Base-by-base conservation (phyloP, 768 basidiomycete species). In the Favolaschia claudopus region DNA sequence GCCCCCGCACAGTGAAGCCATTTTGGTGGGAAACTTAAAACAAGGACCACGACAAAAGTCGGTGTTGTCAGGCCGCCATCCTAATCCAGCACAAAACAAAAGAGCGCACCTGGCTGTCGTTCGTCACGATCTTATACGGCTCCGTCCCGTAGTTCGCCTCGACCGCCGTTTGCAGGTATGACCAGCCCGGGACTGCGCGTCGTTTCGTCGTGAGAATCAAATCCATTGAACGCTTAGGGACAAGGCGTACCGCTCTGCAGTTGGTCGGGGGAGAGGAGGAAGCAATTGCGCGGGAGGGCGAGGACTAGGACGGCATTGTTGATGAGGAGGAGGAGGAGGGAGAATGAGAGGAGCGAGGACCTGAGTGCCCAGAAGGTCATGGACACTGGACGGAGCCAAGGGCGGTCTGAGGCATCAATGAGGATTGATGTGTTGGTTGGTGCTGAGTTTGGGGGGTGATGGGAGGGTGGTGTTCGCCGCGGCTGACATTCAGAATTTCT, bases 191-290 rank as follows among this genome's bases (percentile, higher is more conserved):
- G 17, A 60, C 63, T 64, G 20, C 33, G 20, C 24, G 36, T 15
- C 28, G 19, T 44, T 5, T 22, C 4, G 24, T 32, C 17, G 39
- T 13, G 22, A n/a, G 22, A n/a, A 15, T 27, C n/a, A 28, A 33
- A 43, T 29, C 17, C 31, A 28, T 34, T 7, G 19, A 40, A 24
- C 36, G 34, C 44, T 56, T 53, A n/a, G n/a, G n/a, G n/a, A n/a
- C n/a, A n/a, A n/a, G n/a, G n/a, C n/a, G n/a, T 31, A 63, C 62
- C 58, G 43, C 62, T 63, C 25, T 63, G 62, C 29, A 63, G 22
- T 38, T 63, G 62, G 62, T 63, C 62, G 24, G 57, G 31, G 10
- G 37, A 55, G 52, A 63, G 47, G 15, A 12, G 22, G 25, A 48
- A 29, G 49, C 62, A 63, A 1, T 47, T 28, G 9, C 62, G 53